Conservation (phyloP, 768 basidiomycete genomes). For the Daedalea quercina region DNA sequence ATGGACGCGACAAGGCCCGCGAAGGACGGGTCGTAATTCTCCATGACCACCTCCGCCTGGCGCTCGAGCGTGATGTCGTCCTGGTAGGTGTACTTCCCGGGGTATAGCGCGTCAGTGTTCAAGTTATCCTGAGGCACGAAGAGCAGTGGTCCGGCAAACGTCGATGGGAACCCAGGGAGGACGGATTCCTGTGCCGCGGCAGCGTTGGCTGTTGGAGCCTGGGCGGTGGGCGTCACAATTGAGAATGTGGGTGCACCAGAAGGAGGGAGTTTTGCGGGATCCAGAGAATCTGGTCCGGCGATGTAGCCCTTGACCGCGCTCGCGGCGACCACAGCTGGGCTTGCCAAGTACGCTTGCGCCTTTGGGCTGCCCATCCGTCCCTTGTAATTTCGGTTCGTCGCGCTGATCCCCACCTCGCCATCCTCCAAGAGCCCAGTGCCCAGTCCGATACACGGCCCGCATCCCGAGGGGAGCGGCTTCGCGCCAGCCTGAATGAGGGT, state of each 20-base stretch:
- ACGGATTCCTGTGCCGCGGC: conserved; percentile 49
- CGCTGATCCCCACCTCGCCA: conserved; percentile 93
- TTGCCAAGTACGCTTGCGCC: conserved; percentile 92
- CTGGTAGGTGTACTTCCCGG: conserved; percentile 98
- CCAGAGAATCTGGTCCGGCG: conserved; percentile 68
- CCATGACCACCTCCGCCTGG: conserved; percentile 97
- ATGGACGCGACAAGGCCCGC: conserved; percentile 60
- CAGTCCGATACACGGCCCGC: conserved; percentile 96
- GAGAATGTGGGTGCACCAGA: conserved; percentile 52
- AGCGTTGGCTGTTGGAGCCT: conserved; percentile 23
- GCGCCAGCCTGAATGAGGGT: conserved; percentile 83
- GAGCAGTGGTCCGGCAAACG: conserved; percentile 79
- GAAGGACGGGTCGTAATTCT: conserved; percentile 94
- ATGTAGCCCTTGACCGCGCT: conserved; percentile 92
- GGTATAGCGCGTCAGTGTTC: conserved; percentile 98
- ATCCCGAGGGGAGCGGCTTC: conserved; percentile 89
- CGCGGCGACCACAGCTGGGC: conserved; percentile 95
- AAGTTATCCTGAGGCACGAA: conserved; percentile 96
- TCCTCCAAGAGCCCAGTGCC: conserved; percentile 91
- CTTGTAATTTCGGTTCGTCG: conserved; percentile 98
- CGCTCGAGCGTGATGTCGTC: conserved; percentile 95
- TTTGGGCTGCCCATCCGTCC: conserved; percentile 97
- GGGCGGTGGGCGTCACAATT: conserved; percentile 27
- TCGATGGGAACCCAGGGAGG: conserved; percentile 74
- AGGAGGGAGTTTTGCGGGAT: conserved; percentile 44